Percentiles rank a stretch among this genome's conserved stretches.
These are phyloP conservation scores for Tetracladium setigerum DNA, from an alignment of 495 filamentous ascomycete species.

Conservation along the genomic window DNA sequence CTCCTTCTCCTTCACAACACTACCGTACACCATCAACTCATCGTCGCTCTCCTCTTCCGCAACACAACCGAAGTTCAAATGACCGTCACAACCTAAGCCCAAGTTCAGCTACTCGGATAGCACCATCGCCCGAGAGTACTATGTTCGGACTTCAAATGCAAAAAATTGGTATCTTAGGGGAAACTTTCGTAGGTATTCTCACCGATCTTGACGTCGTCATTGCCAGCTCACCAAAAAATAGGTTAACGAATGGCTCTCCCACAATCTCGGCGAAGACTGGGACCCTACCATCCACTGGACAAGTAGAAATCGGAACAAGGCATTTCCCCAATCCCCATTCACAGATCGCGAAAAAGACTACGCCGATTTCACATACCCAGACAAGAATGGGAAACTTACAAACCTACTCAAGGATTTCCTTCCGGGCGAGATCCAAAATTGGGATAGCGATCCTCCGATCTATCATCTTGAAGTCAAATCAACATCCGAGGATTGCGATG, in stretches of 20 bases:
- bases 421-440: too few relatives aligned
- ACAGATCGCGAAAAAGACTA: neutral
- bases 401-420: too few relatives aligned
- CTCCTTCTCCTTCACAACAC: too few relatives aligned
- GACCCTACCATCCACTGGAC: slow-evolving; percentile 6
- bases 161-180: slow-evolving; percentile 2
- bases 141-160: slow-evolving; percentile 3
- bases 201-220: neutral
- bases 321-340: slow-evolving; percentile 3
- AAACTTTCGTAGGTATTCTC: slow-evolving; percentile 4
- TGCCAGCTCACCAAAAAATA: neutral
- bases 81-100: slow-evolving; percentile 1
- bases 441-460: too few relatives aligned
- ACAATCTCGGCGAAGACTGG: neutral
- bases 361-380: slow-evolving; percentile 6
- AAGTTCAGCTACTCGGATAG: neutral
- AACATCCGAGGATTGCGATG: slow-evolving; percentile 26
- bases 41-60: neutral
- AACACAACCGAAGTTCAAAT: too few relatives aligned
- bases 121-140: neutral
- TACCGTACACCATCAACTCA: neutral
- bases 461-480: slow-evolving; percentile 42
- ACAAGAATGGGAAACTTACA: slow-evolving; percentile 5
- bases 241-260: slow-evolving; percentile 5
- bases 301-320: slow-evolving; percentile 6